phyloP scores from a whole-genome alignment of 805 yeast species.

The Suhomyces xylopsoci region DNA sequence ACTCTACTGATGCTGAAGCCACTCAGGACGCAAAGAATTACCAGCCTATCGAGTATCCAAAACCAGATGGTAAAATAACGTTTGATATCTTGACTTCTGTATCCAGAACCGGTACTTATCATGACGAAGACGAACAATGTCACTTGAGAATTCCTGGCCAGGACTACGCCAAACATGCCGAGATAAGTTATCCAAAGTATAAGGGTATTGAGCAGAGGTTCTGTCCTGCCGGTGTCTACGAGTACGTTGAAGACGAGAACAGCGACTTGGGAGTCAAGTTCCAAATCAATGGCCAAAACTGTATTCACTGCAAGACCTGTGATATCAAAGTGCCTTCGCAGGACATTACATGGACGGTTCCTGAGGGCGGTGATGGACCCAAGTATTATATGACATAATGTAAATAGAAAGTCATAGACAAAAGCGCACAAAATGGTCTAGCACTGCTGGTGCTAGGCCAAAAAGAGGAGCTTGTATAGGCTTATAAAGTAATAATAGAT shows the following conservation, averaged over 20 bases:
- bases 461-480: too few relatives aligned
- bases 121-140: constrained; percentile 89
- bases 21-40: constrained; percentile 67
- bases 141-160: constrained; percentile 70
- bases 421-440: too few relatives aligned
- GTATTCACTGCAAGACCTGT: constrained; percentile 98
- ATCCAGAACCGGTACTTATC: constrained; percentile 93
- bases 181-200: constrained; percentile 65
- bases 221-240: constrained; percentile 99
- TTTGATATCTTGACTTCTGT: constrained; percentile 94
- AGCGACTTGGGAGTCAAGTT: constrained; percentile 67
- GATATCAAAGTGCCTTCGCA: constrained; percentile 95
- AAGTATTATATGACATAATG: constrained; percentile 78
- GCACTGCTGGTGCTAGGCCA: too few relatives aligned
- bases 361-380: constrained; percentile 99
- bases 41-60: constrained; percentile 82
- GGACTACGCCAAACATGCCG: constrained; percentile 64
- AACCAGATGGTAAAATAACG: constrained; percentile 90
- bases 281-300: constrained; percentile 93
- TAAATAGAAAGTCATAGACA: background rate
- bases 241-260: constrained; percentile 70
- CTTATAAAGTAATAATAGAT: too few relatives aligned
- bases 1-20: constrained; percentile 65
- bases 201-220: constrained; percentile 88
- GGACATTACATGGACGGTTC: constrained; percentile 94